phyloP scores from a whole-genome alignment of 192 early-diverging fungal species.

The Coemansia sp. region DNA sequence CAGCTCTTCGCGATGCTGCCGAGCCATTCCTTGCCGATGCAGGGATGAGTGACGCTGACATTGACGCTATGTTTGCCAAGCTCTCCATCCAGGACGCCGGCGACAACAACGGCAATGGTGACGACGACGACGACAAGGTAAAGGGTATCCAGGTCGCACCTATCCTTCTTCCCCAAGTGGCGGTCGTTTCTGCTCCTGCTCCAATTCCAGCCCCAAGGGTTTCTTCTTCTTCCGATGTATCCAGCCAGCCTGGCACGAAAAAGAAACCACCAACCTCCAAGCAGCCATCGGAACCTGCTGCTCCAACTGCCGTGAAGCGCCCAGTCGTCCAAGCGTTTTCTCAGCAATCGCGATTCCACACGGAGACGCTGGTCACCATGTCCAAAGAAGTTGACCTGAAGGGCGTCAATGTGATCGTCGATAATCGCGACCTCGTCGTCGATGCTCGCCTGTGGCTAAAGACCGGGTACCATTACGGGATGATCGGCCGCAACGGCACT shows the following conservation, averaged over 20 bases:
- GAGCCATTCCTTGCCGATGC: slow-evolving; percentile 66
- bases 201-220: neutral
- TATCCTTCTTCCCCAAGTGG: slow-evolving; percentile 14
- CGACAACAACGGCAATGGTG: too few species aligned
- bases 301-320: slow-evolving; percentile 8
- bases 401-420: slow-evolving; percentile 74
- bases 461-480: slow-evolving; percentile 69
- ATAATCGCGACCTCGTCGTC: slow-evolving; percentile 66
- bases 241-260: neutral
- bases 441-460: slow-evolving; percentile 78
- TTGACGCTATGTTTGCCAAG: slow-evolving; percentile 55
- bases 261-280: neutral
- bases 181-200: neutral
- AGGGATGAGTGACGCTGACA: slow-evolving; percentile 56
- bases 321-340: slow-evolving; percentile 67
- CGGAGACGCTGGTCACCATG: slow-evolving; percentile 73
- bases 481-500: slow-evolving; percentile 92
- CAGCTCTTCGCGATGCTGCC: slow-evolving; percentile 59
- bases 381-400: slow-evolving; percentile 80
- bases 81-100: slow-evolving; percentile 14
- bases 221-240: neutral
- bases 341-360: slow-evolving; percentile 83
- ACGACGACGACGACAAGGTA: neutral
- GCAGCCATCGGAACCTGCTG: slow-evolving; percentile 6
- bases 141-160: slow-evolving; percentile 10